Conservation (phyloP, 768 basidiomycete genomes). For the Wakefieldia striispora region DNA sequence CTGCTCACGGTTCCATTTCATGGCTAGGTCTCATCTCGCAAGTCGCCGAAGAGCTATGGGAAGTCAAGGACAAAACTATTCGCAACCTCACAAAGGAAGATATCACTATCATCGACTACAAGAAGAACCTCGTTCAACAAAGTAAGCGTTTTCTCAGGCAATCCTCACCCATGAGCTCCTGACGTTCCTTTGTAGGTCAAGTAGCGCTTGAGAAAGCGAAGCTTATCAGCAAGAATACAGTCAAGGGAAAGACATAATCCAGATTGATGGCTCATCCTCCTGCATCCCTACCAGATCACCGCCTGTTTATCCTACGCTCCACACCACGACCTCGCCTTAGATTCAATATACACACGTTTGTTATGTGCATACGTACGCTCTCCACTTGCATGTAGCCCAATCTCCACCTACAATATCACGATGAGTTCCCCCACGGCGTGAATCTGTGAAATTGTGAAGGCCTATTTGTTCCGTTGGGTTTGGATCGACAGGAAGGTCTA, state of each 20-base stretch:
- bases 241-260: conserved; percentile 62
- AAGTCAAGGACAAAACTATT: conserved; percentile 93
- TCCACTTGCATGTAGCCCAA: conserved; percentile 12
- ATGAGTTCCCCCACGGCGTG: conserved; percentile 3
- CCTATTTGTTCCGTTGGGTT: conserved; percentile 2
- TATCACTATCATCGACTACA: conserved; percentile 92
- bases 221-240: conserved; percentile 81
- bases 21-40: conserved; percentile 85
- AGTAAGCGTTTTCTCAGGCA: conserved; percentile 46
- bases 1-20: conserved; percentile 11
- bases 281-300: background rate
- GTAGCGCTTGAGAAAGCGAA: conserved; percentile 91
- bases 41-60: conserved; percentile 99
- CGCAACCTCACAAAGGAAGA: conserved; percentile 88
- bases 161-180: background rate
- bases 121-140: conserved; percentile 78
- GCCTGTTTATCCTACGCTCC: conserved; percentile 8
- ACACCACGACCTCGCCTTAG: conserved; percentile 6
- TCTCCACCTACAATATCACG: conserved; percentile 15
- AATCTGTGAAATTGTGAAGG: conserved; percentile 11
- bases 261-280: background rate
- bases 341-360: conserved; percentile 15
- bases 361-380: conserved; percentile 12
- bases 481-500: conserved; percentile 23
- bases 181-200: conserved; percentile 49